Evolutionary conservation across 495 filamentous ascomycete species (phyloP).

Genomic region (Extremus antarcticus): DNA sequence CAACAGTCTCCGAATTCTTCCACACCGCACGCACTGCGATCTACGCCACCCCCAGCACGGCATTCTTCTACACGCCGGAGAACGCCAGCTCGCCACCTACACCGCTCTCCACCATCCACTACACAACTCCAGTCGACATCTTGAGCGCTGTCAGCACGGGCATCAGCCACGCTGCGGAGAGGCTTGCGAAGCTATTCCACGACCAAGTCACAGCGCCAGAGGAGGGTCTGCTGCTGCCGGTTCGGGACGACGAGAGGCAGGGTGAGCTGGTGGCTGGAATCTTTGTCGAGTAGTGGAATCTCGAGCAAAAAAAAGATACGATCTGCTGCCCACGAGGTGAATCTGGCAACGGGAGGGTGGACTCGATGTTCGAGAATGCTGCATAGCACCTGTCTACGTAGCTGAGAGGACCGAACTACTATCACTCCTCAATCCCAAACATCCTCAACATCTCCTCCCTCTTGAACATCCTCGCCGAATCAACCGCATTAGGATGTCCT

Average conservation of each 20-base stretch:
- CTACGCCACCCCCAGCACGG: neutral
- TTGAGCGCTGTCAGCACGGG: neutral
- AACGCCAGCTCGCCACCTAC: neutral
- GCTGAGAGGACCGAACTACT: neutral
- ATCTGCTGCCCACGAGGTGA: too few relatives aligned
- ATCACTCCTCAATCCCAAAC: constrained; percentile 23
- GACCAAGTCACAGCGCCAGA: constrained; percentile 4
- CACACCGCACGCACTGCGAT: neutral
- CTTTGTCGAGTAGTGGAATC: neutral
- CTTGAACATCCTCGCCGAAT: constrained; percentile 32
- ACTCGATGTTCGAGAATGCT: too few relatives aligned
- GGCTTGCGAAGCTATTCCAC: neutral
- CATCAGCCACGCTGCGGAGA: constrained; percentile 3
- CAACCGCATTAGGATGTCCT: constrained; percentile 32
- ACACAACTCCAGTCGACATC: neutral
- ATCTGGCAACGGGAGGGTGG: too few relatives aligned
- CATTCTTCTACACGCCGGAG: neutral
- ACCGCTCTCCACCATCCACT: neutral
- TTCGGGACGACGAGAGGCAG: constrained; percentile 2
- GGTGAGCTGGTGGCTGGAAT: neutral
- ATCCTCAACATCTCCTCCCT: constrained; percentile 24
- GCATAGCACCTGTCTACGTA: too few relatives aligned
- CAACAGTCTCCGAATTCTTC: neutral
- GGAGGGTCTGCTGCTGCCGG: constrained; percentile 16
- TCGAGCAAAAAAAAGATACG: too few relatives aligned